phyloP scores from a whole-genome alignment of 176 grass and related monocot species.

The Themeda triandra region DNA sequence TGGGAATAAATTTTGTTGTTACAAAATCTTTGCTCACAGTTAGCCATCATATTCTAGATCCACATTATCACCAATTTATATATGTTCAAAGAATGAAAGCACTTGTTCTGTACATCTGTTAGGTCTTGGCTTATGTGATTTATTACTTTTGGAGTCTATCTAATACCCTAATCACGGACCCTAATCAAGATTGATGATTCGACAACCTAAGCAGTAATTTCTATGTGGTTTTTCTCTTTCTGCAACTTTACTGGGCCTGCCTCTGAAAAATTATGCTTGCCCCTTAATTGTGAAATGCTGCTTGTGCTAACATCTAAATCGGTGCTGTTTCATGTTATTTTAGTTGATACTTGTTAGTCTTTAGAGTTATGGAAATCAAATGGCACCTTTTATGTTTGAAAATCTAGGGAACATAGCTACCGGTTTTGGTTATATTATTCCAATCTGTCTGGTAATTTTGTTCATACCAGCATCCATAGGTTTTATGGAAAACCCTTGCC shows the following conservation, averaged over 20 bases:
- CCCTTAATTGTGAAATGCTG: background rate
- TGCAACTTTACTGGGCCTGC: background rate
- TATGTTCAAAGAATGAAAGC: background rate
- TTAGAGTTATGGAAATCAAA: background rate
- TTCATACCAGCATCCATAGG: background rate
- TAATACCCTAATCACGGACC: too few species aligned
- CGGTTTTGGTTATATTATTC: constrained; percentile 9
- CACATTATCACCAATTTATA: background rate
- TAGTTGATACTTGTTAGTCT: background rate
- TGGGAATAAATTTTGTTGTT: constrained; percentile 7
- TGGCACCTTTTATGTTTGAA: constrained; percentile 11
- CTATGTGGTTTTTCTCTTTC: background rate
- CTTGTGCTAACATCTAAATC: background rate
- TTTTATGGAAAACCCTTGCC: background rate
- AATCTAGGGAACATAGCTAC: background rate
- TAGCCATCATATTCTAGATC: background rate
- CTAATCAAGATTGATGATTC: background rate
- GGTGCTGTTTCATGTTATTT: background rate
- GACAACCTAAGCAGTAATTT: background rate
- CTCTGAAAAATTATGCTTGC: background rate
- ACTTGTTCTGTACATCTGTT: background rate
- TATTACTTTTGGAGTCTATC: background rate
- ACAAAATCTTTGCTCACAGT: background rate
- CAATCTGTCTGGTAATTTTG: constrained; percentile 10
- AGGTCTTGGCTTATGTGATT: background rate